A percentile compares a stretch with the other conserved stretches of the same genome.
These are phyloP conservation scores for Pseudopediastrum boryanum DNA, from an alignment of 139 green algal species.

Conservation along the genomic window DNA sequence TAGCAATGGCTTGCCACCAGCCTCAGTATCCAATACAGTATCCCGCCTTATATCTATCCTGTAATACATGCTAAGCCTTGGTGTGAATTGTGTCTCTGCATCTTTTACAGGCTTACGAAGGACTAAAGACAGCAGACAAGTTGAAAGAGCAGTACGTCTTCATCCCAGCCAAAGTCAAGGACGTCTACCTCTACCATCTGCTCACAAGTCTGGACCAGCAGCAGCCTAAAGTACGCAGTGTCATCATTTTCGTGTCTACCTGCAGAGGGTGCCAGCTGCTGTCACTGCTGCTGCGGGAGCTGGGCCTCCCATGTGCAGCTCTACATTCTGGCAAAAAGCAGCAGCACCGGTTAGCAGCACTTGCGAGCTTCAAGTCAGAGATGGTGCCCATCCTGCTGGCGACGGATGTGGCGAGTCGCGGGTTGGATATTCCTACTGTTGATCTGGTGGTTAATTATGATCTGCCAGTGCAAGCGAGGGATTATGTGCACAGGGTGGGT, in stretches of 20 bases:
- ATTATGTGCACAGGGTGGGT: conserved; percentile 93
- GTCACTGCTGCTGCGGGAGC: conserved; percentile 73
- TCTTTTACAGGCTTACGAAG: conserved; percentile 81
- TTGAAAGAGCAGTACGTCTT: conserved; percentile 94
- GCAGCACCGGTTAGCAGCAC: conserved; percentile 72
- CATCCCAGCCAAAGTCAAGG: conserved; percentile 94
- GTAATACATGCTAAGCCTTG: too few species aligned
- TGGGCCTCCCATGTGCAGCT: conserved; percentile 66
- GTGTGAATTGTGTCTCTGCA: too few species aligned
- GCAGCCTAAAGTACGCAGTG: conserved; percentile 61
- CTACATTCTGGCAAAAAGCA: conserved; percentile 80
- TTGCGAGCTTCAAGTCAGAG: conserved; percentile 78
- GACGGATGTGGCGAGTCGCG: conserved; percentile 91
- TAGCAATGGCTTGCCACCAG: too few species aligned
- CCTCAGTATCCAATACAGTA: too few species aligned
- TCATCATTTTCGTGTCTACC: conserved; percentile 91
- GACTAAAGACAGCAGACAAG: conserved; percentile 80
- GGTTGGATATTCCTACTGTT: conserved; percentile 95
- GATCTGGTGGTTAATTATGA: conserved; percentile 95
- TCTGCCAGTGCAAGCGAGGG: conserved; percentile 68
- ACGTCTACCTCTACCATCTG: conserved; percentile 95
- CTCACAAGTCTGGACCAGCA: conserved; percentile 49
- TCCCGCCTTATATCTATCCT: too few species aligned
- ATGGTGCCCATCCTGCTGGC: conserved; percentile 77
- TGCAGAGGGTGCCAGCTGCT: conserved; percentile 80